A percentile compares a stretch with the other conserved stretches of the same genome.
Conservation (phyloP, 257 asterid species). For the Nicotiana paniculata region DNA sequence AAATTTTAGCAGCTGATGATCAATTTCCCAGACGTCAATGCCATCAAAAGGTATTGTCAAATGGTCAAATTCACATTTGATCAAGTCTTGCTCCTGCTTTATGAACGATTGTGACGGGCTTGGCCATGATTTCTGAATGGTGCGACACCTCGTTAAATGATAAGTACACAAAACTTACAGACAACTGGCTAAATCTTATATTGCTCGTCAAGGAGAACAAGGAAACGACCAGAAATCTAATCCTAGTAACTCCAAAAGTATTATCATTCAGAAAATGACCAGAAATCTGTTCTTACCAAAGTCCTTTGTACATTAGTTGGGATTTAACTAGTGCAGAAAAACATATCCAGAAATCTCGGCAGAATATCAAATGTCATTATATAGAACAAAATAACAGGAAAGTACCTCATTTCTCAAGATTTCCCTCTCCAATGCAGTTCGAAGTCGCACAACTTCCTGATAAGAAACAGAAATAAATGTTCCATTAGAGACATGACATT, state of each 20-base stretch:
- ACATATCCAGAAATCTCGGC: not conserved
- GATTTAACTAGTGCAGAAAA: not conserved
- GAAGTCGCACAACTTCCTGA: constrained; percentile 89
- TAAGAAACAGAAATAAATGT: constrained; percentile 13
- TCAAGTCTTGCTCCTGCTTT: constrained; percentile 15
- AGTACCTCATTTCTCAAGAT: constrained; percentile 69
- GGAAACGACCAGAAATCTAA: not conserved
- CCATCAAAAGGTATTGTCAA: constrained; percentile 43
- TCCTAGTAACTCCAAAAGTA: not conserved
- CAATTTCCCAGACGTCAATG: constrained; percentile 49
- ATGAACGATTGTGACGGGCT: constrained; percentile 17
- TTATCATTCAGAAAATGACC: not conserved
- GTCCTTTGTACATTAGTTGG: not conserved
- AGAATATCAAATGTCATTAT: not conserved
- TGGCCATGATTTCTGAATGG: constrained; percentile 24
- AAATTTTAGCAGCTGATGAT: constrained; percentile 31
- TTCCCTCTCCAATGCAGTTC: constrained; percentile 56
- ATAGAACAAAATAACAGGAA: not conserved
- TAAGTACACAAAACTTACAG: not conserved
- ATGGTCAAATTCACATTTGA: constrained; percentile 37
- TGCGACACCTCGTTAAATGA: not conserved
- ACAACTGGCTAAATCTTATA: not conserved
- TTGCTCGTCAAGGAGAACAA: not conserved
- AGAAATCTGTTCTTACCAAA: not conserved
- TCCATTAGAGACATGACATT: not conserved